Base-by-base conservation (phyloP, 2,329 filamentous ascomycete genomes). In the Xylariaceae sp. region DNA sequence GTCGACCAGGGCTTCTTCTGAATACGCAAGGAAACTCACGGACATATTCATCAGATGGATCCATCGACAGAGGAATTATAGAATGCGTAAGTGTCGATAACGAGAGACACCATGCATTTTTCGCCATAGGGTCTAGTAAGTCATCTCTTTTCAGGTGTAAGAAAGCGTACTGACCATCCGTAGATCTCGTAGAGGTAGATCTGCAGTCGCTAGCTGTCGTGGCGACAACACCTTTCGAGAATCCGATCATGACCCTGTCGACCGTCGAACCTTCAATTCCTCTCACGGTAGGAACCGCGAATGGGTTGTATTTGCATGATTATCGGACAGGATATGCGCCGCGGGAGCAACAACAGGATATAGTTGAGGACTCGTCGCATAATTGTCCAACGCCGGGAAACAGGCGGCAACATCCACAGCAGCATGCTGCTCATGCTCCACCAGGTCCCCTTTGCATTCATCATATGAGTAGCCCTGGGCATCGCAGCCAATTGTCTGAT, bases 41-140 rank as follows among this genome's bases (percentile, higher is more conserved):
- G 79, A n/a, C 78, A 80, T 59, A 77, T 78, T 2, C 74, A 76
- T 0, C 73, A 78, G 56, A 72, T 30, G 23, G 23, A 30, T 75
- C 54, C 75, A 79, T 51, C 75, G 77, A 68, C 77, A 68, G 59
- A 74, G 82, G 81, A 18, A 85, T 91, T 0, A 88, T 90, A 0
- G 92, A 96, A 71, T 92, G 89, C 68, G 88, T 96, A 50, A 92
- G 87, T 68, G 82, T 96, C 52, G 87, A 95, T 74, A 88, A 82
- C 67, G 73, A 78, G 50, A 78, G 78, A 42, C 80, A 86, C 67
- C 82, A 82, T 68, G 92, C 87, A 10, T 96, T 90, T 73, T 87
- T 96, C 73, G 90, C 90, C 2, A 85, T 94, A 9, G 87, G 89
- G 57, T 88, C 87, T 69, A 78, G 83, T 85, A 73, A 74, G 82